These are phyloP conservation scores for Huntiella moniliformis DNA, from an alignment of 2,329 filamentous ascomycete genomes.

Conservation along the genomic window DNA sequence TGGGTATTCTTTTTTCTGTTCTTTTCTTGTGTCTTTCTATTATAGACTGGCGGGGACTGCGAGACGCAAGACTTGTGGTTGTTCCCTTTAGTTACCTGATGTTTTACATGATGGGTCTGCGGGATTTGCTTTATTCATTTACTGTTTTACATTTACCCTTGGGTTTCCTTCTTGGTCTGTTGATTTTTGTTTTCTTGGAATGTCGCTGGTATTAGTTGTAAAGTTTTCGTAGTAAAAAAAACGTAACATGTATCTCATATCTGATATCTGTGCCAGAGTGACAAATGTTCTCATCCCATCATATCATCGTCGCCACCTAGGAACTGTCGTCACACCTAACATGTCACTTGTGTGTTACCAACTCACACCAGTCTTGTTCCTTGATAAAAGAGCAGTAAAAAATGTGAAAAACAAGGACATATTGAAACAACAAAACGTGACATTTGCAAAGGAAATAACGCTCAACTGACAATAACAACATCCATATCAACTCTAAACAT, in stretches of 20 bases:
- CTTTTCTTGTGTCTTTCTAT: conserved; percentile 1
- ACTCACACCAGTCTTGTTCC: too few relatives aligned
- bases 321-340: too few relatives aligned
- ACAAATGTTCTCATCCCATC: too few relatives aligned
- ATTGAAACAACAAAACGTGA: conserved; percentile 10
- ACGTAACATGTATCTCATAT: too few relatives aligned
- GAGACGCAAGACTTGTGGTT: too few relatives aligned
- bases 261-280: too few relatives aligned
- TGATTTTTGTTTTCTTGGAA: not conserved
- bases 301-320: too few relatives aligned
- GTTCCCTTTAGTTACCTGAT: too few relatives aligned
- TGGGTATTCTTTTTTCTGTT: conserved; percentile 1
- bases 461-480: conserved; percentile 9
- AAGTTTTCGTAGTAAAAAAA: too few relatives aligned
- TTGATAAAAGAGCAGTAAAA: too few relatives aligned
- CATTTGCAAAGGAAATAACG: conserved; percentile 9
- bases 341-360: too few relatives aligned
- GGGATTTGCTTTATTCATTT: not conserved
- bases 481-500: not conserved
- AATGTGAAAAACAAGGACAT: not conserved
- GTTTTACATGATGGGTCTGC: too few relatives aligned
- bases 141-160: not conserved
- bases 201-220: not conserved
- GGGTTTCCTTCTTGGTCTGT: not conserved
- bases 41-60: not conserved